Evolutionary conservation across 768 basidiomycete genomes (phyloP).

Genomic region (Calvatia gigantea): DNA sequence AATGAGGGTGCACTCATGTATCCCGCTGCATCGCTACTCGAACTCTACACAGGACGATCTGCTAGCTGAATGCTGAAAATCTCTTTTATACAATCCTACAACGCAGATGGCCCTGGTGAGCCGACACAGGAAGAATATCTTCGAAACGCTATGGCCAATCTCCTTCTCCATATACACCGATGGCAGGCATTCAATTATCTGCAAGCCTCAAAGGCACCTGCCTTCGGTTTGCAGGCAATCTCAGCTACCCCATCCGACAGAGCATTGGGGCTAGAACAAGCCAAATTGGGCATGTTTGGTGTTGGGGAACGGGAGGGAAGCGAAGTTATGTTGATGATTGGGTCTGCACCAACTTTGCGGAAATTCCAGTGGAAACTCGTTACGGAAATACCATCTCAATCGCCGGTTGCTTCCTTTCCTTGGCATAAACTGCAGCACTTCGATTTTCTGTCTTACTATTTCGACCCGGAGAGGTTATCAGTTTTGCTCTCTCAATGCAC

Average conservation of each 20-base stretch:
- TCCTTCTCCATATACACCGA: not conserved
- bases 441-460: not conserved
- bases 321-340: not conserved
- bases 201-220: no score
- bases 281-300: not conserved
- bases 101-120: not conserved
- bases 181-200: not conserved
- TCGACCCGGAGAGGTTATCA: not conserved
- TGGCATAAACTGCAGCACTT: not conserved
- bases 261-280: not conserved
- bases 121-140: not conserved
- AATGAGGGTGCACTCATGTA: not conserved
- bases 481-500: not conserved
- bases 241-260: not conserved
- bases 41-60: not conserved
- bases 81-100: not conserved
- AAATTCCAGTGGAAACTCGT: not conserved
- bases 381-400: not conserved
- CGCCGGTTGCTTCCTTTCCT: not conserved
- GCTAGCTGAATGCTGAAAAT: not conserved
- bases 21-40: not conserved
- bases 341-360: not conserved
- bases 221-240: no score
- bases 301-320: no score
- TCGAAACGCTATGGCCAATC: not conserved